Conservation (phyloP, 768 basidiomycete genomes). For the Floccularia luteovirens region DNA sequence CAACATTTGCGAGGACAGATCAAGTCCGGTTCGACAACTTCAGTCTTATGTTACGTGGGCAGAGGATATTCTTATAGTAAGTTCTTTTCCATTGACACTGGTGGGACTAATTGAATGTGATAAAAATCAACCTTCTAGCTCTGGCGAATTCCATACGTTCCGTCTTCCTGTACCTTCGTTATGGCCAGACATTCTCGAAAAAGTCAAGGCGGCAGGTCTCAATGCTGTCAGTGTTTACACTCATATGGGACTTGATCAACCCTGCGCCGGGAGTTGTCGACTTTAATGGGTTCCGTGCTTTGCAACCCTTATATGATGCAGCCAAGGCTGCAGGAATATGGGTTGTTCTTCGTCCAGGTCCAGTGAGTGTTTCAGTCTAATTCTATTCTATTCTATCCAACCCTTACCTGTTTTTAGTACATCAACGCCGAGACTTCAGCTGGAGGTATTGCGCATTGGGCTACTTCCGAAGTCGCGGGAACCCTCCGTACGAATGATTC, state of each 20-base stretch:
- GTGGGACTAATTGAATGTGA: too few relatives aligned
- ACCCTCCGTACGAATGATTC: conserved; percentile 66
- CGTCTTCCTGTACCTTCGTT: conserved; percentile 71
- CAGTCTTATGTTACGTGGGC: conserved; percentile 61
- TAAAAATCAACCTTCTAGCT: conserved; percentile 29
- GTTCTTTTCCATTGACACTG: conserved; percentile 15
- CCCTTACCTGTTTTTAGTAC: conserved; percentile 32
- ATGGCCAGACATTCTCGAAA: conserved; percentile 81
- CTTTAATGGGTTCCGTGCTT: conserved; percentile 60
- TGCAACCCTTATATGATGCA: conserved; percentile 68
- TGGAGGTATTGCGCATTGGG: conserved; percentile 67
- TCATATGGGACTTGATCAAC: conserved; percentile 74
- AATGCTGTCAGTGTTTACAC: conserved; percentile 75
- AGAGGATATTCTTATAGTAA: conserved; percentile 67
- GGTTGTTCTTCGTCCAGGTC: conserved; percentile 67
- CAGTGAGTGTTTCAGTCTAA: conserved; percentile 19
- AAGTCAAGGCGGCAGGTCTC: conserved; percentile 72
- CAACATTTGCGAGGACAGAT: conserved; percentile 17
- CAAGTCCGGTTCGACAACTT: conserved; percentile 57
- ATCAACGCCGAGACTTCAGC: conserved; percentile 82
- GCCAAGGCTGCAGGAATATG: conserved; percentile 70
- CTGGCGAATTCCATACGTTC: conserved; percentile 83
- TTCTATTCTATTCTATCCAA: neutral
- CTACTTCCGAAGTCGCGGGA: conserved; percentile 59
- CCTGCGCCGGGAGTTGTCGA: conserved; percentile 70